phyloP scores from a whole-genome alignment of 2,329 filamentous ascomycete genomes.

The Cladophialophora exuberans region DNA sequence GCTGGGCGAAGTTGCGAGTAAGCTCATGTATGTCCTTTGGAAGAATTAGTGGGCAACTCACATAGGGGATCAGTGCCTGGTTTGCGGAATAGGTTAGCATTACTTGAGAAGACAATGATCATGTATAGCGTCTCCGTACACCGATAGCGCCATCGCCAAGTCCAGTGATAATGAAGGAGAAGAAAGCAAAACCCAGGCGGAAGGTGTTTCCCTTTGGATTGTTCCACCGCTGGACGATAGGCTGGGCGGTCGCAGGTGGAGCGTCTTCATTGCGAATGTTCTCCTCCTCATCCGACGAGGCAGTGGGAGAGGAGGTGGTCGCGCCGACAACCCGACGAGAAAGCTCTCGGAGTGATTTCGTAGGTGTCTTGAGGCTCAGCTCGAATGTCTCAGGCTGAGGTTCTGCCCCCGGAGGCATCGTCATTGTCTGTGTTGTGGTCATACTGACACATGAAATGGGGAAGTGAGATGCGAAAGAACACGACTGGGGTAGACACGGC shows the following conservation, averaged over 20 bases:
- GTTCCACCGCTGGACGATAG: slow-evolving; percentile 59
- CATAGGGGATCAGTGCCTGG: slow-evolving; percentile 32
- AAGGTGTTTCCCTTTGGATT: slow-evolving; percentile 59
- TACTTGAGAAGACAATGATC: neutral
- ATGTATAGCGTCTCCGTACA: slow-evolving; percentile 29
- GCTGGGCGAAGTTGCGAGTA: slow-evolving; percentile 31
- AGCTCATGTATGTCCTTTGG: slow-evolving; percentile 35
- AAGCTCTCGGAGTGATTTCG: slow-evolving; percentile 19
- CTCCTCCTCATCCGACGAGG: slow-evolving; percentile 9
- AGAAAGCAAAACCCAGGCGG: slow-evolving; percentile 52
- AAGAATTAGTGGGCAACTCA: neutral
- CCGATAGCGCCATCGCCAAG: slow-evolving; percentile 61
- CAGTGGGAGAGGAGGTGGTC: neutral
- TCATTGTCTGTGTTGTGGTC: too few relatives aligned
- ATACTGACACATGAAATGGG: too few relatives aligned
- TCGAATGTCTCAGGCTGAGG: slow-evolving; percentile 24
- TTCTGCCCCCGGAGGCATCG: too few relatives aligned
- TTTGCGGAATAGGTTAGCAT: slow-evolving; percentile 1
- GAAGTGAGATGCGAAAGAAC: too few relatives aligned
- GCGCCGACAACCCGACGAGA: slow-evolving; percentile 19
- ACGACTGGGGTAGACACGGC: too few relatives aligned
- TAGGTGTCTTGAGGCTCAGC: slow-evolving; percentile 27
- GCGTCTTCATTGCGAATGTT: neutral
- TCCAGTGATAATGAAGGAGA: slow-evolving; percentile 59
- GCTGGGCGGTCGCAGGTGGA: slow-evolving; percentile 13